These are phyloP conservation scores for Sclerotinia sclerotiorum DNA, from an alignment of 2,329 filamentous ascomycete genomes.

Conservation along the genomic window DNA sequence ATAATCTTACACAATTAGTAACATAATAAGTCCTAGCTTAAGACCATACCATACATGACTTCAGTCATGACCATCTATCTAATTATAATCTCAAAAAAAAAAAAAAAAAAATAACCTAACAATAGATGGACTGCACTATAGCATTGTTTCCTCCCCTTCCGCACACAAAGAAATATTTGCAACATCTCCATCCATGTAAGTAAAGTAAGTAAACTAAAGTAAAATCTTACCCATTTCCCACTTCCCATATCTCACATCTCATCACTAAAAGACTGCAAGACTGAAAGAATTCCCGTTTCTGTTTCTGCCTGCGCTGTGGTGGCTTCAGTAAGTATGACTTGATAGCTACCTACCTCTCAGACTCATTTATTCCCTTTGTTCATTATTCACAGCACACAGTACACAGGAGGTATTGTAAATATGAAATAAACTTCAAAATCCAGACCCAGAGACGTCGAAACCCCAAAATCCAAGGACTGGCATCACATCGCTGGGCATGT, in stretches of 20 bases:
- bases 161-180: not conserved
- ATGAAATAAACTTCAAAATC: not conserved
- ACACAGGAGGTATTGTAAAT: not conserved
- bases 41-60: not conserved
- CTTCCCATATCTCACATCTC: no score
- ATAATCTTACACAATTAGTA: no score
- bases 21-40: not conserved
- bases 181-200: no score
- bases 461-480: not conserved
- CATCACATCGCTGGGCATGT: not conserved
- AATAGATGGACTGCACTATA: not conserved
- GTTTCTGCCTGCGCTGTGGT: no score
- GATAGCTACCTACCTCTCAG: no score
- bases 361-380: no score
- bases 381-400: not conserved
- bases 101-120: not conserved
- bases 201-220: no score
- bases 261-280: no score
- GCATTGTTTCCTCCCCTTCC: not conserved
- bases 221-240: no score
- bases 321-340: no score
- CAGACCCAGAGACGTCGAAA: not conserved
- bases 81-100: not conserved
- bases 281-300: no score
- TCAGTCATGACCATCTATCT: not conserved